Conservation (phyloP, 2,329 filamentous ascomycete species). For the Cryphonectria naterciae region DNA sequence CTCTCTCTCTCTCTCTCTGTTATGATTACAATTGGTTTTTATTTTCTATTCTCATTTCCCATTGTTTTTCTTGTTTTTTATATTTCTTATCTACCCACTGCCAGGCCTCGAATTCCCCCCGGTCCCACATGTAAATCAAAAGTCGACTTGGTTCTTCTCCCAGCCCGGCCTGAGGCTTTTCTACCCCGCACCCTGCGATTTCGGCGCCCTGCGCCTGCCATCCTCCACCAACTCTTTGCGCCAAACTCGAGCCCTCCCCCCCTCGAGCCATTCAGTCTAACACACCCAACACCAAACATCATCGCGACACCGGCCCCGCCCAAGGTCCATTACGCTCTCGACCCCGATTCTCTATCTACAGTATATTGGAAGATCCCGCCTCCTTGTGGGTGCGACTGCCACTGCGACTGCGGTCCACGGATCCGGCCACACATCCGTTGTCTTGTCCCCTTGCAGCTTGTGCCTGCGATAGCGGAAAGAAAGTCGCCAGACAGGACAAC, state of each 20-base stretch:
- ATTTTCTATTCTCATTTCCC: not conserved
- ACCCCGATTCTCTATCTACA: not conserved
- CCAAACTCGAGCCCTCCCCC: constrained; percentile 5
- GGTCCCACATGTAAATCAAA: not conserved
- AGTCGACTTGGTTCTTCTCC: constrained; percentile 12
- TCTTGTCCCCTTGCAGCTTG: constrained; percentile 7
- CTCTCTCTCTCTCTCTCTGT: no score
- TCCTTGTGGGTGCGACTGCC: not conserved
- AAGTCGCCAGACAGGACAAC: constrained; percentile 2
- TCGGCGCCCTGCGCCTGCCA: constrained; percentile 22
- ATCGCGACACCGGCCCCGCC: constrained; percentile 29
- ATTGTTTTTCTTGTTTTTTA: not conserved
- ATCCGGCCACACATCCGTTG: not conserved
- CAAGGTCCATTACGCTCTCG: constrained; percentile 18
- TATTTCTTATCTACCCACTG: not conserved
- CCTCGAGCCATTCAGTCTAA: constrained; percentile 12
- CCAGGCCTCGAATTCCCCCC: no score
- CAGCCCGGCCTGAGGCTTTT: constrained; percentile 4
- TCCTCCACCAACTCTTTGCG: constrained; percentile 20
- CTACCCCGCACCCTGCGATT: constrained; percentile 30
- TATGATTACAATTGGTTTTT: not conserved
- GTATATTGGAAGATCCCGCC: constrained; percentile 1
- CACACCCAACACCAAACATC: constrained; percentile 25
- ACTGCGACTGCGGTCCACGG: not conserved
- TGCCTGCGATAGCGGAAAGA: constrained; percentile 16